Evolutionary conservation across 176 grass and related monocot species (phyloP).

Genomic region (Oryza rufipogon): DNA sequence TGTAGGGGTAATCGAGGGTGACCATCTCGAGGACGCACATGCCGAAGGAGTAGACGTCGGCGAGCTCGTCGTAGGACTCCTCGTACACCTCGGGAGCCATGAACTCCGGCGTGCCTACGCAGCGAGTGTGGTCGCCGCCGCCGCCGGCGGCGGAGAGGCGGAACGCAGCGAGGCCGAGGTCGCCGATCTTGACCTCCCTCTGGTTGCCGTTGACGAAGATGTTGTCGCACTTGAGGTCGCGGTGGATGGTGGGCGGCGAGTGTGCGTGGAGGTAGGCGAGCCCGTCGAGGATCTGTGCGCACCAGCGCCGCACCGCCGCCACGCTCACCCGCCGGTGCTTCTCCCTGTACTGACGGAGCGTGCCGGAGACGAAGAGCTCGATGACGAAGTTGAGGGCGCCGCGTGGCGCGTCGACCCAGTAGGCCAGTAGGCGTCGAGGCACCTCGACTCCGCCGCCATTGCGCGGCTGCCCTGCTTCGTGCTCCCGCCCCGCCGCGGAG

Average conservation of each 20-base stretch:
- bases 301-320: conserved; percentile 69
- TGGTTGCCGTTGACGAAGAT: conserved; percentile 89
- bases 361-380: conserved; percentile 82
- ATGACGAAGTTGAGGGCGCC: conserved; percentile 67
- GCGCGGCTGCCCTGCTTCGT: too few species aligned
- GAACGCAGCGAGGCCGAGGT: conserved; percentile 78
- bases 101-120: conserved; percentile 93
- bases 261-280: conserved; percentile 68
- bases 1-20: conserved; percentile 84
- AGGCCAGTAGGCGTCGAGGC: conserved; percentile 4
- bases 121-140: conserved; percentile 15
- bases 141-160: conserved; percentile 19
- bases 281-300: conserved; percentile 73
- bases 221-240: conserved; percentile 94
- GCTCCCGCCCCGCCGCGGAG: too few species aligned
- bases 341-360: conserved; percentile 68
- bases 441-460: too few species aligned
- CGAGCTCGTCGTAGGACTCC: conserved; percentile 83
- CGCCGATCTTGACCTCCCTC: conserved; percentile 88
- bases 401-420: conserved; percentile 49
- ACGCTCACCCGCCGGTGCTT: conserved; percentile 51
- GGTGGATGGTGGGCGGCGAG: conserved; percentile 73
- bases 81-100: conserved; percentile 85
- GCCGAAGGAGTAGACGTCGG: conserved; percentile 91
- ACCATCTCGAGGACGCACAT: conserved; percentile 98